Conservation (phyloP, 2,329 filamentous ascomycete genomes). For the Penicillium paneum region DNA sequence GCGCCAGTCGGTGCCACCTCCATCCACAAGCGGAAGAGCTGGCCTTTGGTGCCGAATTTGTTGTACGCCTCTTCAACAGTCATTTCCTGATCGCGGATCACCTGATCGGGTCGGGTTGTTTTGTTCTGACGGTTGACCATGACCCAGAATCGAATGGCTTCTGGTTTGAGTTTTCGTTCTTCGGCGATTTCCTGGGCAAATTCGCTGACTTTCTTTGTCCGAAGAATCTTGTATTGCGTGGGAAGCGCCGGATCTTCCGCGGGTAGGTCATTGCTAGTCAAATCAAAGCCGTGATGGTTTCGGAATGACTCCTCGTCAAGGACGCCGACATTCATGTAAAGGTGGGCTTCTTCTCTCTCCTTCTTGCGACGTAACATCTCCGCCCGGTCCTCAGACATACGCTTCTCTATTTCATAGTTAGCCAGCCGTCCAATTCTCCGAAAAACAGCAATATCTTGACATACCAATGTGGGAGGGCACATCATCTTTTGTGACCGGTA, state of each 20-base stretch:
- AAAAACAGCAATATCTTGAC: not conserved
- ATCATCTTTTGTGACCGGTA: slow-evolving; percentile 70
- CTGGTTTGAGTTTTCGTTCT: slow-evolving; percentile 65
- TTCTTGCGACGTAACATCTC: slow-evolving; percentile 73
- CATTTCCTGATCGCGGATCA: slow-evolving; percentile 72
- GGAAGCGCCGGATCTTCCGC: slow-evolving; percentile 67
- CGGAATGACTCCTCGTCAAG: slow-evolving; percentile 79
- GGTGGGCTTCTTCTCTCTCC: slow-evolving; percentile 88
- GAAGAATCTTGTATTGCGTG: slow-evolving; percentile 68
- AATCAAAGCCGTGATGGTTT: slow-evolving; percentile 77
- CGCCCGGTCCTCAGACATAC: slow-evolving; percentile 77
- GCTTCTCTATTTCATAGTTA: slow-evolving; percentile 54
- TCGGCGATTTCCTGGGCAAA: slow-evolving; percentile 68
- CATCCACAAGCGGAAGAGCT: slow-evolving; percentile 76
- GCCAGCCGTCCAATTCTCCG: not conserved
- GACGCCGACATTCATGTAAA: slow-evolving; percentile 82
- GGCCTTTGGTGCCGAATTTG: slow-evolving; percentile 66
- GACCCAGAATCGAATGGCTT: slow-evolving; percentile 78
- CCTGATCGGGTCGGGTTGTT: slow-evolving; percentile 85
- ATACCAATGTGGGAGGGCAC: slow-evolving; percentile 71
- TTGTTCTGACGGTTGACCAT: slow-evolving; percentile 99
- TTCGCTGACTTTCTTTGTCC: slow-evolving; percentile 71
- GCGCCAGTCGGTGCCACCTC: slow-evolving; percentile 69
- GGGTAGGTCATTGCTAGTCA: slow-evolving; percentile 65
- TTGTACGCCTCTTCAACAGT: slow-evolving; percentile 71